These are phyloP conservation scores for Endocladia muricata DNA, from an alignment of 31 red algal species.

Conservation along the genomic window DNA sequence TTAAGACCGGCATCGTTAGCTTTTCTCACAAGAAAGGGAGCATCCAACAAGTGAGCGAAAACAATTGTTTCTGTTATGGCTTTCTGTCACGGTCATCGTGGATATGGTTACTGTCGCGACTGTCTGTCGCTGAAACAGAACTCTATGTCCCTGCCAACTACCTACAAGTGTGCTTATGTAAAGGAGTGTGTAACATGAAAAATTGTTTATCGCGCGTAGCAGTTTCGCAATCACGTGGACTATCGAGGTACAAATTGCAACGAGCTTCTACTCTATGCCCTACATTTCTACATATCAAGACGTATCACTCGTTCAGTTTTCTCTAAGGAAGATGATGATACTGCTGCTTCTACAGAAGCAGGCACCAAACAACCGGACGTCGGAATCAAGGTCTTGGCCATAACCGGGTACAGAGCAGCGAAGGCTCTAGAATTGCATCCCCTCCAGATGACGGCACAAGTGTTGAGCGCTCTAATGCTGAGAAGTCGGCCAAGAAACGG, in stretches of 20 bases:
- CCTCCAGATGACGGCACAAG: neutral
- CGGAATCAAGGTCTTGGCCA: neutral
- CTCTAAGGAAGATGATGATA: neutral
- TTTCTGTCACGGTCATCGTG: conserved; percentile 5
- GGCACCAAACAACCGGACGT: neutral
- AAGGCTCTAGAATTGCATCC: neutral
- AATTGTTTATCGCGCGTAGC: conserved; percentile 2
- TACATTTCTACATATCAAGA: neutral
- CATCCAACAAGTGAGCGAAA: neutral
- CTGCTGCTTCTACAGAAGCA: neutral
- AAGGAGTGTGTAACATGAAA: conserved; percentile 2
- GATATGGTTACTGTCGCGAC: neutral
- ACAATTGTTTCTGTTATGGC: neutral
- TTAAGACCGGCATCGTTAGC: neutral
- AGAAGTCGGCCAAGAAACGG: neutral
- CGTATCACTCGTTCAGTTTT: neutral
- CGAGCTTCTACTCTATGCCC: neutral
- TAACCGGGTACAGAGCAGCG: neutral
- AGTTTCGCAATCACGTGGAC: neutral
- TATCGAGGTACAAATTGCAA: neutral
- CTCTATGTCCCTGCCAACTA: neutral
- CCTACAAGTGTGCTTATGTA: neutral
- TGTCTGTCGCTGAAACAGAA: neutral
- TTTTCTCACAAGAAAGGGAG: neutral
- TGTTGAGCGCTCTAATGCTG: neutral